Conservation (phyloP, 192 early-diverging fungal genomes). For the Coemansia sp. region DNA sequence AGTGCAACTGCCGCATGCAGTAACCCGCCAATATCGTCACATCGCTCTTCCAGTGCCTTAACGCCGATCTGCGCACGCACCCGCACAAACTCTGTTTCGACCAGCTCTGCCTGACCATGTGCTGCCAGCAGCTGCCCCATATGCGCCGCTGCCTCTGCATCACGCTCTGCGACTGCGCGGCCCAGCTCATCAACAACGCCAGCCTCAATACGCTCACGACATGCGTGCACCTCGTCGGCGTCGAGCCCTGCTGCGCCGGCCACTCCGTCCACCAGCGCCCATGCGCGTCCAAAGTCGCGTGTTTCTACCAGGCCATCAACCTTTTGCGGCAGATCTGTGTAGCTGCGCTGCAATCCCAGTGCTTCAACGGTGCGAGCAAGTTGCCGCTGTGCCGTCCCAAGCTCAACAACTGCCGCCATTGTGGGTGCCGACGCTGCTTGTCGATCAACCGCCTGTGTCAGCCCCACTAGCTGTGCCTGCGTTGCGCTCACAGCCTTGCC, state of each 20-base stretch:
- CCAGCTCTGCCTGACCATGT: slow-evolving; percentile 20
- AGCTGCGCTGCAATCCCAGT: slow-evolving; percentile 33
- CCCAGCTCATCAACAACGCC: slow-evolving; percentile 12
- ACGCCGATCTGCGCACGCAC: slow-evolving; percentile 19
- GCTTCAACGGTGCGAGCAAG: slow-evolving; percentile 25
- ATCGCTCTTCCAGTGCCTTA: slow-evolving; percentile 14
- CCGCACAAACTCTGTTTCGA: slow-evolving; percentile 12
- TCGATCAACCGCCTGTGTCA: slow-evolving; percentile 15
- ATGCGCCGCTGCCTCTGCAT: slow-evolving; percentile 10
- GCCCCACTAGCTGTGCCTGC: slow-evolving; percentile 16
- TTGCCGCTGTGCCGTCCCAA: slow-evolving; percentile 21
- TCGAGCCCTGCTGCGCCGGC: background rate
- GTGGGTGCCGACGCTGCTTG: slow-evolving; percentile 20
- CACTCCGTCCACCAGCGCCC: slow-evolving; percentile 26
- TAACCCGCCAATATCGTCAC: background rate
- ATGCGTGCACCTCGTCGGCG: slow-evolving; percentile 1
- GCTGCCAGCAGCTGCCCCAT: slow-evolving; percentile 15
- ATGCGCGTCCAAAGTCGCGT: slow-evolving; percentile 34
- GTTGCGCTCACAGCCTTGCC: slow-evolving; percentile 29
- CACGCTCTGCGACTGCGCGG: slow-evolving; percentile 9
- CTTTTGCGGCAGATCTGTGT: slow-evolving; percentile 37
- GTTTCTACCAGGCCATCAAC: slow-evolving; percentile 20
- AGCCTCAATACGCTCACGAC: slow-evolving; percentile 10
- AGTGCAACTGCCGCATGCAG: slow-evolving; percentile 7
- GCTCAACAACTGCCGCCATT: slow-evolving; percentile 23